Conservation (phyloP, 2,329 filamentous ascomycete species). For the Xylariaceae sp. region DNA sequence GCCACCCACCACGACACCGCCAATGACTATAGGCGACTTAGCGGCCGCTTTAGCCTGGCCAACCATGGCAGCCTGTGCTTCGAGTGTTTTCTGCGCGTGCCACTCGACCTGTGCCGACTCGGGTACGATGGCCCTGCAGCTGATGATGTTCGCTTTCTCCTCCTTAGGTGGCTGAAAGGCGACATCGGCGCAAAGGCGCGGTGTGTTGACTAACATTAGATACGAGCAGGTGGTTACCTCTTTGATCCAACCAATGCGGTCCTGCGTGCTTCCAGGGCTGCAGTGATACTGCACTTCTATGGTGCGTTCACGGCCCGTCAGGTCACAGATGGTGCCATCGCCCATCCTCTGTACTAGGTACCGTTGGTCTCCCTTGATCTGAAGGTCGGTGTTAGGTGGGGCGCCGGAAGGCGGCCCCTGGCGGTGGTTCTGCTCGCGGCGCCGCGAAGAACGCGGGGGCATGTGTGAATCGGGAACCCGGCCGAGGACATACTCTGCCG, state of each 20-base stretch:
- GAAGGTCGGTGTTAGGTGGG: slow-evolving; percentile 59
- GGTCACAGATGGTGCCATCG: slow-evolving; percentile 77
- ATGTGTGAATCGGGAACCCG: slow-evolving; percentile 41
- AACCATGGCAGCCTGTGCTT: slow-evolving; percentile 38
- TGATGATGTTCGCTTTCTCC: slow-evolving; percentile 70
- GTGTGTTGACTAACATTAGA: slow-evolving; percentile 88
- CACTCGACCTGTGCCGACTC: slow-evolving; percentile 46
- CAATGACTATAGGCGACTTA: slow-evolving; percentile 40
- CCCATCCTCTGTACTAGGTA: slow-evolving; percentile 81
- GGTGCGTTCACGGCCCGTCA: slow-evolving; percentile 75
- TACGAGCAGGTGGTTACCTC: slow-evolving; percentile 89
- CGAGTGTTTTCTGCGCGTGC: slow-evolving; percentile 36
- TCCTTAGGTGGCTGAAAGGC: slow-evolving; percentile 80
- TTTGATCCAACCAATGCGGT: slow-evolving; percentile 89
- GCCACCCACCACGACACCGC: slow-evolving; percentile 51
- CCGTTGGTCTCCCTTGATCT: slow-evolving; percentile 76
- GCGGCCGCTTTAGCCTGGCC: slow-evolving; percentile 26
- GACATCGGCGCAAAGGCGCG: slow-evolving; percentile 79
- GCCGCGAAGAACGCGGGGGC: slow-evolving; percentile 25
- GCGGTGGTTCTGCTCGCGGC: slow-evolving; percentile 18
- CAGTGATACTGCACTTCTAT: slow-evolving; percentile 82
- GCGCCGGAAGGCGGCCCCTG: slow-evolving; percentile 8
- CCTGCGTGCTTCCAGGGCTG: slow-evolving; percentile 65
- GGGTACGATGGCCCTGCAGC: slow-evolving; percentile 66
- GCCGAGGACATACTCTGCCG: slow-evolving; percentile 74